Evolutionary conservation across 768 basidiomycete species (phyloP), one percentile per base, ranked within the genome.

Genomic region (Collybiopsis confluens): DNA sequence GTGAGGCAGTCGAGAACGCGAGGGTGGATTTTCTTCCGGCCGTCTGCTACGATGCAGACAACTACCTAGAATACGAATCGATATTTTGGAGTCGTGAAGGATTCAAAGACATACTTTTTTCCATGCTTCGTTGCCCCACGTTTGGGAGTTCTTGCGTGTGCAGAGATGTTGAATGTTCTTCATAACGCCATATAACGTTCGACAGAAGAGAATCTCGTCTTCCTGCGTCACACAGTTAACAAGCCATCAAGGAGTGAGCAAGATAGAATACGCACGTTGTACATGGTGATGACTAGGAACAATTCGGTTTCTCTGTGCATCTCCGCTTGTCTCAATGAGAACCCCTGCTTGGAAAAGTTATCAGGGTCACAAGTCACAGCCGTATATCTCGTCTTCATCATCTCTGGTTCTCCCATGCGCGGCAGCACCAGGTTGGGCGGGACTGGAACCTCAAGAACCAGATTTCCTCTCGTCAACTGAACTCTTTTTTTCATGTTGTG

Each of bases 91-190:
- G 33, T n/a, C n/a, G n/a, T n/a, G n/a, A n/a, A n/a, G n/a, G n/a
- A n/a, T n/a, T n/a, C n/a, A n/a, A n/a, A n/a, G n/a, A n/a, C n/a
- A n/a, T 45, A 83, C 88, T 81, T 97, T 98, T 69, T 98, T 92
- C 96, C 96, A 98, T 3, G 92, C 88, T 42, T 96, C 93, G 3
- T 84, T 82, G 2, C 96, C 96, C 96, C 96, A 98, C 4, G 92
- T 97, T 61, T 92, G 90, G 9, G 90, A 92, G 56, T 88, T 88
- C 64, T 90, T 91, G 27, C 96, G 82, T 20, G 89, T 82, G 63
- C 90, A 91, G 18, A 90, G 72, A 68, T 89, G 87, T 5, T 85
- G 76, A 43, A 90, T 89, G 63, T 90, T 91, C 42, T 80, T 80
- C 91, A 97, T 97, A 11, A 98, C 92, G 24, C 96, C 96, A 65